phyloP scores from a whole-genome alignment of 176 grass and related monocot species.

The Otatea glauca region DNA sequence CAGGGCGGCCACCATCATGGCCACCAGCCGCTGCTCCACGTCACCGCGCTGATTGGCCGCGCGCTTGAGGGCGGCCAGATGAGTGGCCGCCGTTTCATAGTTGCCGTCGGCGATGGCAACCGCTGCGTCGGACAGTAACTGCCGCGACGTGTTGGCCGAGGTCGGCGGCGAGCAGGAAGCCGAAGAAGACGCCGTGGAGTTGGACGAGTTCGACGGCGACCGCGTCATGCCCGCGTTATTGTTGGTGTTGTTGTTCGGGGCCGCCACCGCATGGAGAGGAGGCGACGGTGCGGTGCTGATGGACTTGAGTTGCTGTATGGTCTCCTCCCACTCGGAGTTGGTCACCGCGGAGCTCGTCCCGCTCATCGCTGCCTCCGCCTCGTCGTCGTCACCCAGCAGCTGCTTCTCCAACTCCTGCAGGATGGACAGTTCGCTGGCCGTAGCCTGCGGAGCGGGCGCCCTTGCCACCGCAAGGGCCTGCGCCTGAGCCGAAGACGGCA shows the following conservation, averaged over 20 bases:
- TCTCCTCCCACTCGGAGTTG: constrained; percentile 74
- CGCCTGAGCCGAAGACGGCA: constrained; percentile 35
- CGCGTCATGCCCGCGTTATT: constrained; percentile 46
- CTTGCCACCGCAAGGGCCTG: constrained; percentile 29
- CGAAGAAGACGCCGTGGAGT: constrained; percentile 77
- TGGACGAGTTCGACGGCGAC: constrained; percentile 80
- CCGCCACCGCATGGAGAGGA: constrained; percentile 18
- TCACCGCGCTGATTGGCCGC: constrained; percentile 55
- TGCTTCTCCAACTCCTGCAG: constrained; percentile 90
- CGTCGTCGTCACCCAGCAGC: constrained; percentile 75
- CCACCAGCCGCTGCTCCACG: constrained; percentile 72
- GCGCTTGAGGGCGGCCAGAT: constrained; percentile 57
- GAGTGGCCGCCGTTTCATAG: constrained; percentile 50
- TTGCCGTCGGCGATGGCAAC: constrained; percentile 72
- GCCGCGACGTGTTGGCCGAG: constrained; percentile 49
- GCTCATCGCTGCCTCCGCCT: constrained; percentile 61
- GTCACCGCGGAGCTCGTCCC: constrained; percentile 70
- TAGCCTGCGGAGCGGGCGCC: background rate
- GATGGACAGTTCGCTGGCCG: constrained; percentile 46
- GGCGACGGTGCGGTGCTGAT: constrained; percentile 31
- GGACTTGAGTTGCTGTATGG: constrained; percentile 69
- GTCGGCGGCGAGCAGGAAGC: constrained; percentile 76
- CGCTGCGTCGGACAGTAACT: constrained; percentile 68
- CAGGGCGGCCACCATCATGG: constrained; percentile 70
- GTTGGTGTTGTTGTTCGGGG: constrained; percentile 32